A percentile compares a stretch with the other conserved stretches of the same genome.
Conservation (phyloP, 1,139 yeast species). For the Suhomyces chickasaworum region DNA sequence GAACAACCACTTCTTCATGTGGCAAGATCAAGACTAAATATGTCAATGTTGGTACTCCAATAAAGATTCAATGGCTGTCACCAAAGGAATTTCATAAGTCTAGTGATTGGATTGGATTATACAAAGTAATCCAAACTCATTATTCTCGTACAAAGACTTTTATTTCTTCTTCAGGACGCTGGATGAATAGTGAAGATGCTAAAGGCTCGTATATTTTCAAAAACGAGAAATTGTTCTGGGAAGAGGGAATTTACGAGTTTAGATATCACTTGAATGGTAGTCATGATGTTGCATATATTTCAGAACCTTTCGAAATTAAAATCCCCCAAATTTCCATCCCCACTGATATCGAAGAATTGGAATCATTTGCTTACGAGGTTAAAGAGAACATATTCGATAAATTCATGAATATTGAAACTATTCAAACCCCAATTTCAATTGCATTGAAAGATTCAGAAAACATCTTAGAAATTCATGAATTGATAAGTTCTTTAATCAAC, state of each 20-base stretch:
- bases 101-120: slow-evolving; percentile 80
- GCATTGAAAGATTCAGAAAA: slow-evolving; percentile 31
- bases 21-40: slow-evolving; percentile 23
- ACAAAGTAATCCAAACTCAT: slow-evolving; percentile 64
- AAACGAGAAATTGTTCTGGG: slow-evolving; percentile 59
- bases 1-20: slow-evolving; percentile 17
- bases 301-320: slow-evolving; percentile 70
- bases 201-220: slow-evolving; percentile 57
- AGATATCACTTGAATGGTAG: slow-evolving; percentile 71
- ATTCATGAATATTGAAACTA: slow-evolving; percentile 28
- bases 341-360: slow-evolving; percentile 18
- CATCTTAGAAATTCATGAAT: slow-evolving; percentile 36
- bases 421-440: slow-evolving; percentile 31
- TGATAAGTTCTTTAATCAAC: slow-evolving; percentile 39
- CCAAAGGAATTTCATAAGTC: slow-evolving; percentile 47
- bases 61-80: slow-evolving; percentile 58
- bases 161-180: slow-evolving; percentile 67
- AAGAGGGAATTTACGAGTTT: slow-evolving; percentile 73
- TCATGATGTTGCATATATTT: slow-evolving; percentile 69
- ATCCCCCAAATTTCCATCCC: slow-evolving; percentile 47
- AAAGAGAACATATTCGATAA: slow-evolving; percentile 36
- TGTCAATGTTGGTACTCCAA: slow-evolving; percentile 52
- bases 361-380: slow-evolving; percentile 35
- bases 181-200: slow-evolving; percentile 55
- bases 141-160: slow-evolving; percentile 60